Evolutionary conservation across 2,329 filamentous ascomycete species (phyloP).

Genomic region (Lachnellula subtilissima): DNA sequence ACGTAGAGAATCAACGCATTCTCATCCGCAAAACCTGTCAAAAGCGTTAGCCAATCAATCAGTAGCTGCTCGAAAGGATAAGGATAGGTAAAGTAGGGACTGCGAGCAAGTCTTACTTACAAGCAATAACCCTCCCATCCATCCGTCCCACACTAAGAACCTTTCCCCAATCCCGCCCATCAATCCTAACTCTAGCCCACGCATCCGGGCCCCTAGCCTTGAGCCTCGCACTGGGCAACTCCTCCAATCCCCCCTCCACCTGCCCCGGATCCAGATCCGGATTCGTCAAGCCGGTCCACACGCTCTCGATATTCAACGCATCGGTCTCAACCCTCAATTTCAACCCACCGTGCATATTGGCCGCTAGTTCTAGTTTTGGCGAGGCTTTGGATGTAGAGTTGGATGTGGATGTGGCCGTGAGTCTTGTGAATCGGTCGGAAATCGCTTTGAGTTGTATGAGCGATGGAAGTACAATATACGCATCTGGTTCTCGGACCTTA

Average conservation of each 20-base stretch:
- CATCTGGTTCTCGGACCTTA: constrained; percentile 82
- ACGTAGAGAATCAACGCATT: constrained; percentile 80
- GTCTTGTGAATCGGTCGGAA: constrained; percentile 89
- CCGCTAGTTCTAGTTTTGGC: constrained; percentile 77
- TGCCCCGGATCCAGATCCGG: constrained; percentile 79
- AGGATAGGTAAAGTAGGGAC: not conserved
- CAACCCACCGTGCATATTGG: constrained; percentile 90
- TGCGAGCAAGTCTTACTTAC: constrained; percentile 40
- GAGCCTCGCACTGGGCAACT: constrained; percentile 79
- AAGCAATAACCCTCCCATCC: constrained; percentile 88
- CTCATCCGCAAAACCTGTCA: constrained; percentile 65
- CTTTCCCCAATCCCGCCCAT: constrained; percentile 88
- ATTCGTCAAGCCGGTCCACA: constrained; percentile 82
- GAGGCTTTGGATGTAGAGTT: constrained; percentile 25
- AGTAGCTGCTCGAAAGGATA: constrained; percentile 15
- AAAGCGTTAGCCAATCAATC: not conserved
- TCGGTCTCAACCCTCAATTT: constrained; percentile 78
- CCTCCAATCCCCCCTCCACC: constrained; percentile 60
- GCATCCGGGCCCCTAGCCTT: constrained; percentile 70
- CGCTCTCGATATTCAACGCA: constrained; percentile 75
- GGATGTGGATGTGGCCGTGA: constrained; percentile 45
- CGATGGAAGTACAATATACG: constrained; percentile 85
- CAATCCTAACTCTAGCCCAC: constrained; percentile 87
- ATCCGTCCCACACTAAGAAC: constrained; percentile 90
- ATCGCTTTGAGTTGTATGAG: constrained; percentile 88